These are phyloP conservation scores for Yarrowia galli DNA, from an alignment of 1,139 yeast species.

Conservation along the genomic window DNA sequence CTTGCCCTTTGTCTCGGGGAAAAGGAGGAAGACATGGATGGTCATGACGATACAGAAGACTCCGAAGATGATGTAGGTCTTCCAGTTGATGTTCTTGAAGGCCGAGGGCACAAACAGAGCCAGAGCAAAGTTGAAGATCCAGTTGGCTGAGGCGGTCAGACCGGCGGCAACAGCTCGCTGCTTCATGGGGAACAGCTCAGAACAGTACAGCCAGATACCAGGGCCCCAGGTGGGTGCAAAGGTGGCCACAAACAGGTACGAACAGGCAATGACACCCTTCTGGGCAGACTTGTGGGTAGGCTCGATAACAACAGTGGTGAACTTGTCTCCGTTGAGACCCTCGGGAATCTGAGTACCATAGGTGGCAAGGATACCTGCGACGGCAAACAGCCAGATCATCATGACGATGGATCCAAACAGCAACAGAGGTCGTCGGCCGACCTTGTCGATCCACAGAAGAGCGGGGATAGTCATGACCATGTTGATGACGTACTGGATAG, in stretches of 20 bases:
- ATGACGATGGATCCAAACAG: constrained; percentile 54
- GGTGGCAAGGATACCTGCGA: constrained; percentile 54
- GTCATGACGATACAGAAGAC: constrained; percentile 64
- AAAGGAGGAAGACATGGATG: constrained; percentile 63
- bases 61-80: constrained; percentile 67
- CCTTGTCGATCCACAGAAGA: constrained; percentile 57
- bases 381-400: constrained; percentile 56
- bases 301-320: constrained; percentile 57
- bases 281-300: constrained; percentile 52
- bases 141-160: constrained; percentile 64
- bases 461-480: constrained; percentile 55
- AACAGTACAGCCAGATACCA: constrained; percentile 66
- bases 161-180: constrained; percentile 64
- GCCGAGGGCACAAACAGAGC: constrained; percentile 63
- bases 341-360: constrained; percentile 50
- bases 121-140: constrained; percentile 67
- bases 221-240: constrained; percentile 78
- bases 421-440: constrained; percentile 62
- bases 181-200: constrained; percentile 63
- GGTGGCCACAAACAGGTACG: constrained; percentile 69
- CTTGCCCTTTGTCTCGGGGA: constrained; percentile 72
- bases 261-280: constrained; percentile 63
- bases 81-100: constrained; percentile 63
- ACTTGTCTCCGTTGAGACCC: constrained; percentile 42
- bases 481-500: constrained; percentile 62